Conservation (phyloP, 2,329 filamentous ascomycete species). For the Nigrospora oryzae region DNA sequence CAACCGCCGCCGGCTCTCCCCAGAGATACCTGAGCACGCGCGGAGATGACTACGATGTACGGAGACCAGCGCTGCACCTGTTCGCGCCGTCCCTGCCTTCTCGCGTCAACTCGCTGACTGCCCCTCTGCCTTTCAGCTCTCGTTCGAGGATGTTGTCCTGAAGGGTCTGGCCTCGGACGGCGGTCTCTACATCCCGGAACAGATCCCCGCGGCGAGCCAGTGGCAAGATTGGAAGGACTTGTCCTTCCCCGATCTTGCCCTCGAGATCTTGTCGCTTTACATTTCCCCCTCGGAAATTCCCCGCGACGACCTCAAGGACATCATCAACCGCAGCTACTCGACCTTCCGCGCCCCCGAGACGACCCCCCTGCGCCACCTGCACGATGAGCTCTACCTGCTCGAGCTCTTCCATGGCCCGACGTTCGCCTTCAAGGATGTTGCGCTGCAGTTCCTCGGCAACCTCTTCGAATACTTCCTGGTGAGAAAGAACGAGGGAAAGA, state of each 20-base stretch:
- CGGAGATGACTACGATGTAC: slow-evolving; percentile 40
- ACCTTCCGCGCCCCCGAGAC: slow-evolving; percentile 77
- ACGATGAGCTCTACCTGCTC: slow-evolving; percentile 73
- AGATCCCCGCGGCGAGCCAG: slow-evolving; percentile 50
- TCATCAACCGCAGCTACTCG: slow-evolving; percentile 78
- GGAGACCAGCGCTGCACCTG: slow-evolving; percentile 7
- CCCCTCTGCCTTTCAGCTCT: slow-evolving; percentile 46
- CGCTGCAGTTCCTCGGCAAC: slow-evolving; percentile 92
- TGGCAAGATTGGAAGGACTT: slow-evolving; percentile 73
- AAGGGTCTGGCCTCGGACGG: slow-evolving; percentile 83
- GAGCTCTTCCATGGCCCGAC: slow-evolving; percentile 96
- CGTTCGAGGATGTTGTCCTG: slow-evolving; percentile 84
- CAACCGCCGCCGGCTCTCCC: slow-evolving; percentile 21
- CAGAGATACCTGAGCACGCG: slow-evolving; percentile 43
- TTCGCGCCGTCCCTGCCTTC: slow-evolving; percentile 3
- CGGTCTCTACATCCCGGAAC: slow-evolving; percentile 82
- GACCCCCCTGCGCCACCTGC: slow-evolving; percentile 71
- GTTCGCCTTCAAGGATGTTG: slow-evolving; percentile 93
- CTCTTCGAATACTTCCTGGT: slow-evolving; percentile 84
- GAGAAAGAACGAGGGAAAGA: slow-evolving; percentile 62
- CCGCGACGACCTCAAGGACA: slow-evolving; percentile 65
- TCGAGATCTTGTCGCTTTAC: slow-evolving; percentile 79
- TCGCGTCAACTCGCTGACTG: slow-evolving; percentile 3
- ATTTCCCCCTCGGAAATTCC: slow-evolving; percentile 81
- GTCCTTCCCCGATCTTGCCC: slow-evolving; percentile 74